Base-by-base conservation (phyloP, 257 asterid species). In the Osmanthus fragrans region DNA sequence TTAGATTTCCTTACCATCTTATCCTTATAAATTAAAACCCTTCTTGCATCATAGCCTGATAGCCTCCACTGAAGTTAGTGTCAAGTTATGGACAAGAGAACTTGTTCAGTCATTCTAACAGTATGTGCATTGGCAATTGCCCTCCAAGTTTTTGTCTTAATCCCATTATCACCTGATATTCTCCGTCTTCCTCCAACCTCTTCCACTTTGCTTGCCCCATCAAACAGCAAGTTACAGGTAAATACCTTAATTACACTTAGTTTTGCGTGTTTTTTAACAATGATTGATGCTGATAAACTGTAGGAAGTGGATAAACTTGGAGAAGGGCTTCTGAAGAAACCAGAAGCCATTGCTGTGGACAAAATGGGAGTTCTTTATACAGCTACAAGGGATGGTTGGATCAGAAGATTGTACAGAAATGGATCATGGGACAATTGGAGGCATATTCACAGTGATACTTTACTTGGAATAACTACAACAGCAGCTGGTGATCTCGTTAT, bases 371-470 rank as follows among this genome's bases (percentile, higher is more conserved):
- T 83, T 45, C 4, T 93, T 3, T 87, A 88, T 71, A 87, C 97
- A 11, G 91, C 88, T 9, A 85, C 94, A 16, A 84, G 96, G 75
- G 94, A 91, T 81, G 97, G 97, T 27, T 86, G 85, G 85, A 84
- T 92, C 69, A 86, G 64, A 76, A 88, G 85, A 80, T 30, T 87
- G 85, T 86, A 83, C 37, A 81, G 36, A 51, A 91, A 92, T 71
- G 96, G 92, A 40, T 79, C 86, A 2, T 89, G 92, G 96, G 91
- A 88, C 80, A 76, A 79, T 56, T 91, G 87, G 90, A 77, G 80
- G 77, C 85, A 77, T 68, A 68, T 82, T 40, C 80, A 81, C 6
- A 73, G 87, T 33, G 51, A 71, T 4, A 30, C 34, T 60, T 77
- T 89, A 49, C 77, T 89, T 3, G 97, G 96, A 34, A 29, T 89